A percentile compares a stretch with the other conserved stretches of the same genome.
Conservation (phyloP, 352 stramenopile genomes). For the Globisporangium emineosum region DNA sequence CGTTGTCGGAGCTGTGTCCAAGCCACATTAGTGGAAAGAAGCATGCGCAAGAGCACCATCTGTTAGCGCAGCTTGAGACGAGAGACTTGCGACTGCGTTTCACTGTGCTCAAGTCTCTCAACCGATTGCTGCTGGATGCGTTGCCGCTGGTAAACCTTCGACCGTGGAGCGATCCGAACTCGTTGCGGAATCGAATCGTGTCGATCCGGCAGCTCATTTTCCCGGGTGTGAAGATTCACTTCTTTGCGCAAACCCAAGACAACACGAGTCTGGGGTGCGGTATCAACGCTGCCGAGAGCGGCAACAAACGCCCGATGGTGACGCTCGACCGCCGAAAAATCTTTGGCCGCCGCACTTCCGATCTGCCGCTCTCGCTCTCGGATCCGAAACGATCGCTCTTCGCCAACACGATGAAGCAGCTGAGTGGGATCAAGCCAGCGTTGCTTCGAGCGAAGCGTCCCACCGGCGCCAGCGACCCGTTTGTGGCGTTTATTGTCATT, state of each 20-base stretch:
- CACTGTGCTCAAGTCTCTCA: slow-evolving; percentile 53
- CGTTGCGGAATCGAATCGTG: slow-evolving; percentile 46
- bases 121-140: slow-evolving; percentile 44
- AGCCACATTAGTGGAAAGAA: slow-evolving; percentile 43
- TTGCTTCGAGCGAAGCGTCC: slow-evolving; percentile 66
- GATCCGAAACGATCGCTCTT: slow-evolving; percentile 69
- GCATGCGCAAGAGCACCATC: slow-evolving; percentile 30
- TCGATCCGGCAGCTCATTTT: slow-evolving; percentile 69
- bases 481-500: slow-evolving; percentile 77
- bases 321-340: slow-evolving; percentile 68
- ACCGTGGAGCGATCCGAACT: slow-evolving; percentile 44
- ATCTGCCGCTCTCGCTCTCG: slow-evolving; percentile 24
- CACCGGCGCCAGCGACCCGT: slow-evolving; percentile 71
- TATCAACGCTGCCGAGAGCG: slow-evolving; percentile 33
- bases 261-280: slow-evolving; percentile 58
- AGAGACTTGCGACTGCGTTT: slow-evolving; percentile 62
- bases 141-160: slow-evolving; percentile 70
- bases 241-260: slow-evolving; percentile 68
- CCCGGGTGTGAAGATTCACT: slow-evolving; percentile 69
- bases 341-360: slow-evolving; percentile 23
- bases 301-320: slow-evolving; percentile 59
- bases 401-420: slow-evolving; percentile 54
- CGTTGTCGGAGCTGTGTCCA: slow-evolving; percentile 56
- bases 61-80: slow-evolving; percentile 43
- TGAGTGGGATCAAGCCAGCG: slow-evolving; percentile 42